Evolutionary conservation across 257 asterid genomes (phyloP), one percentile per base, ranked within the genome.

Genomic region (Jacaranda copaia): DNA sequence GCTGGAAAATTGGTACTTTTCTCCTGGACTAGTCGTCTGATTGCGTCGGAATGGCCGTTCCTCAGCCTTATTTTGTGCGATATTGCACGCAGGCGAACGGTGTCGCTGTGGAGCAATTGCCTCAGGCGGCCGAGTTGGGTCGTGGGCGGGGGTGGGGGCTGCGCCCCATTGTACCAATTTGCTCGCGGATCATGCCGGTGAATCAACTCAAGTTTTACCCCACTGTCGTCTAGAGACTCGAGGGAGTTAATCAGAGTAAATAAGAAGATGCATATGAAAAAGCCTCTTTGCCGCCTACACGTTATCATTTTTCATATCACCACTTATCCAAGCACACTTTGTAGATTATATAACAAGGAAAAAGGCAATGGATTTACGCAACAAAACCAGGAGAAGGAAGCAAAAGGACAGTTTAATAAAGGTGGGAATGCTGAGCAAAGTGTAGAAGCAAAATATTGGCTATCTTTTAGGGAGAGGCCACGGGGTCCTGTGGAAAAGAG

Each of bases 21-120:
- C 60, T 80, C 85, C 81, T 20, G 78, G n/a, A 18, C 15, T 18
- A 40, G 52, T 36, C 85, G 55, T 73, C 85, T 60, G 68, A 1
- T 36, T 5, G 65, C n/a, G 53, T 25, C 6, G 71, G 5, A 2
- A 16, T 15, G 32, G 52, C 62, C 77, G 52, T 63, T 67, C 18
- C 45, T 72, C 3, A 39, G 39, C 55, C 69, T 58, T 7, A 73
- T 16, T 13, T 46, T 82, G 5, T 56, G 58, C 3, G 88, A 81
- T 4, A 85, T 84, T 1, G 19, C 66, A 1, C 71, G 61, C 59
- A 74, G 80, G 6, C 92, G 90, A 59, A 55, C 35, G 4, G 79
- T 45, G 76, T 88, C 93, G 72, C 79, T 19, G 68, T 75, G 83
- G 0, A 81, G 62, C 35, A 83, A 11, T 18, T 61, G 80, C 19